phyloP scores from a whole-genome alignment of 257 asterid genomes.

The Salvia rosmarinus region DNA sequence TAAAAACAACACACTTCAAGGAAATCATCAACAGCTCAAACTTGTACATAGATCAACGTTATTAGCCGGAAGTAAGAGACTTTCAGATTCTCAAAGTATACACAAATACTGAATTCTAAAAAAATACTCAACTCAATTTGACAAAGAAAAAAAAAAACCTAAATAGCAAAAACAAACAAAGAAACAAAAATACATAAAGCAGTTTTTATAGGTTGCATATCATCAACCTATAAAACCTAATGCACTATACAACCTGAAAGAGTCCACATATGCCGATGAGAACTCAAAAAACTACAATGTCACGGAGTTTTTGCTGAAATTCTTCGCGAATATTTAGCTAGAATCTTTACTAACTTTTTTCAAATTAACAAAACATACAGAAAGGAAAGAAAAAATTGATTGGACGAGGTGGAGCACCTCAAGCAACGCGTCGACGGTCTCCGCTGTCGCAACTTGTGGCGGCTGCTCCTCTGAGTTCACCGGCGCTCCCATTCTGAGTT shows the following conservation, averaged over 20 bases:
- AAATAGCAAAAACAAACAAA: background rate
- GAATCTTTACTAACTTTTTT: background rate
- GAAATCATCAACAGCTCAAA: conserved; percentile 5
- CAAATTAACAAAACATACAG: background rate
- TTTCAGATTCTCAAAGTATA: background rate
- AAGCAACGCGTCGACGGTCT: conserved; percentile 48
- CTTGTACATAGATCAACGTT: background rate
- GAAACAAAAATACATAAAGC: background rate
- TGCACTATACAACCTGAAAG: background rate
- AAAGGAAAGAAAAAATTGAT: background rate
- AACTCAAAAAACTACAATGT: background rate
- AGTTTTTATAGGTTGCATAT: background rate
- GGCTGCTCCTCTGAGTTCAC: conserved; percentile 38
- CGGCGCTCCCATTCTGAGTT: conserved; percentile 45
- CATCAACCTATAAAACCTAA: background rate
- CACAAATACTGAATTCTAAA: background rate
- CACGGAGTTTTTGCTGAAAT: background rate
- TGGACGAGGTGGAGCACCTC: conserved; percentile 43
- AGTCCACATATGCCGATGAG: background rate
- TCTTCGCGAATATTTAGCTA: background rate
- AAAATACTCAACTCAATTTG: background rate
- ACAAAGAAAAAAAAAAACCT: no score
- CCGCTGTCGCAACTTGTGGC: conserved; percentile 41
- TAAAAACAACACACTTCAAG: background rate
- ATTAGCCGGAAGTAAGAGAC: background rate